Conservation (phyloP, 148 eudicot genomes). For the Cornus kousa region DNA sequence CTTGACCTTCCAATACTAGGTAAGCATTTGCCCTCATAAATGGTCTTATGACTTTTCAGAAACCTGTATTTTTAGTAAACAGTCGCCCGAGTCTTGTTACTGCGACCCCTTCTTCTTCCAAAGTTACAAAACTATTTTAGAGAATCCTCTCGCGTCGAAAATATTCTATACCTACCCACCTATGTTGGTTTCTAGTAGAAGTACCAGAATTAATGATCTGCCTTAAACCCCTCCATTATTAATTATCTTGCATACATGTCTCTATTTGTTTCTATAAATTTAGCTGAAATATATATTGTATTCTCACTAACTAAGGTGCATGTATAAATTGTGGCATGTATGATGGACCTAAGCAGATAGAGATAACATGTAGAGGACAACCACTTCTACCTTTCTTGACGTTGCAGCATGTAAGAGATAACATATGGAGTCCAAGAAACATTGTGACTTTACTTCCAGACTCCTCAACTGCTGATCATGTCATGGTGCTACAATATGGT, state of each 20-base stretch:
- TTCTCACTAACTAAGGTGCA: background rate
- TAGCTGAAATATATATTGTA: background rate
- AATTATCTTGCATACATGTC: background rate
- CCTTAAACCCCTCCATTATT: too few species aligned
- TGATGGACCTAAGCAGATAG: conserved; percentile 42
- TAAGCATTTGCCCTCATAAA: too few species aligned
- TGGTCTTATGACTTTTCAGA: too few species aligned
- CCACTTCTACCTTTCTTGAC: conserved; percentile 52
- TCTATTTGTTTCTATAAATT: background rate
- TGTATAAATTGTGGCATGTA: background rate
- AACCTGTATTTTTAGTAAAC: too few species aligned
- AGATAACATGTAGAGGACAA: conserved; percentile 75
- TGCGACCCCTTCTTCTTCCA: too few species aligned
- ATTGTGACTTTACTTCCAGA: conserved; percentile 27
- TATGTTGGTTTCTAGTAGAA: too few species aligned
- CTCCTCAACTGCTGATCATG: conserved; percentile 36
- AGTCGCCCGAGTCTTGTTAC: too few species aligned
- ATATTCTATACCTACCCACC: too few species aligned
- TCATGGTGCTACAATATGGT: conserved; percentile 42
- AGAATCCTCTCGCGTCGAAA: too few species aligned
- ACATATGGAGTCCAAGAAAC: conserved; percentile 10
- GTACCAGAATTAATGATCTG: too few species aligned
- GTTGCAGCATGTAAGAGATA: conserved; percentile 72
- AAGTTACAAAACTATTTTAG: too few species aligned
- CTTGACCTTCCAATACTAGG: too few species aligned